Conservation (phyloP, 2,329 filamentous ascomycete species). For the Drechslerella coelobrocha region DNA sequence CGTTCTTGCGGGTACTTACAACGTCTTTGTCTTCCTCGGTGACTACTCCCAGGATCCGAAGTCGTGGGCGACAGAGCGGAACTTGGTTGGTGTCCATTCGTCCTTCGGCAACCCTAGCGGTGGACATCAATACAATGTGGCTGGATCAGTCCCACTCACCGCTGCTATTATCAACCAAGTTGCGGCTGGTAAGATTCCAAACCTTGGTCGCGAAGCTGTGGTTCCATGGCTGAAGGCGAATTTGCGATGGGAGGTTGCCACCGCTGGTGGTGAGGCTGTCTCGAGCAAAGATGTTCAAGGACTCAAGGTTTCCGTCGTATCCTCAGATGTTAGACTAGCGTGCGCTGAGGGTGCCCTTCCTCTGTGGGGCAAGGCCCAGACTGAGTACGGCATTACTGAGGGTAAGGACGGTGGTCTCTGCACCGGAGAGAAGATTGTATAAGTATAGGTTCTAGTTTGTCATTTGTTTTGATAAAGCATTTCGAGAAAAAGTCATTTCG, state of each 20-base stretch:
- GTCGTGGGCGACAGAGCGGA: constrained; percentile 58
- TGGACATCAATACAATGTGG: constrained; percentile 56
- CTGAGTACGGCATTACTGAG: constrained; percentile 42
- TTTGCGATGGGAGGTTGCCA: constrained; percentile 55
- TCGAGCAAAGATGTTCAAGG: constrained; percentile 28
- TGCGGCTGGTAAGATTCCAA: constrained; percentile 52
- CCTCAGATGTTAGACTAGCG: constrained; percentile 37
- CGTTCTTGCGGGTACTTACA: constrained; percentile 57
- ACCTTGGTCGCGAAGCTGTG: constrained; percentile 56
- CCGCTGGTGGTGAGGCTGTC: constrained; percentile 32
- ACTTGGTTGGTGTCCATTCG: constrained; percentile 59
- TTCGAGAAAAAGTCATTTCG: constrained; percentile 3
- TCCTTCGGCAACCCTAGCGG: constrained; percentile 56
- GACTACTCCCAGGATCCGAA: constrained; percentile 55
- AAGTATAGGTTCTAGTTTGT: constrained; percentile 1
- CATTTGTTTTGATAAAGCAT: neutral
- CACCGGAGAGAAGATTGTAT: constrained; percentile 23
- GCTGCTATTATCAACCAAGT: constrained; percentile 57
- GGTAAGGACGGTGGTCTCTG: constrained; percentile 45
- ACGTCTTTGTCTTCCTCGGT: constrained; percentile 58
- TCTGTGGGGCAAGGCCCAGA: constrained; percentile 32
- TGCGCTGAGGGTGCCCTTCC: constrained; percentile 34
- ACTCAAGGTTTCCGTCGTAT: constrained; percentile 39
- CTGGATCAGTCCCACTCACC: constrained; percentile 59
- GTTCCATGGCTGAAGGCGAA: constrained; percentile 55